phyloP scores from a whole-genome alignment of 306 rosid genomes.

The Quillaja saponaria region DNA sequence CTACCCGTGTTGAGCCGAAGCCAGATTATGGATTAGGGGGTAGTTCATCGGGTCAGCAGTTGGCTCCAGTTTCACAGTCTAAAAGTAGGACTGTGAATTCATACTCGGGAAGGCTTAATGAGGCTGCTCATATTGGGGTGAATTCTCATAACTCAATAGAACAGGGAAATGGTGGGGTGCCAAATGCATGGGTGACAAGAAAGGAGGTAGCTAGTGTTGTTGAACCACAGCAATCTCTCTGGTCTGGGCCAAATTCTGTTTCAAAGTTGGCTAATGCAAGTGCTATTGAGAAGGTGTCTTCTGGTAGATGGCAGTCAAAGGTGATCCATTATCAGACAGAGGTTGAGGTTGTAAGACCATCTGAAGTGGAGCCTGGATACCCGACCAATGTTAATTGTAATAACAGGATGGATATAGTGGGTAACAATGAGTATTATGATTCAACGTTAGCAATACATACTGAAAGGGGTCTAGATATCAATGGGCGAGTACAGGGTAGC shows the following conservation, averaged over 20 bases:
- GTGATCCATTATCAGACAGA: slow-evolving; percentile 57
- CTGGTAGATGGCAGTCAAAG: slow-evolving; percentile 96
- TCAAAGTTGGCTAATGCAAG: slow-evolving; percentile 88
- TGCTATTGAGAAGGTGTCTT: slow-evolving; percentile 89
- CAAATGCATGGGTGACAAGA: slow-evolving; percentile 78
- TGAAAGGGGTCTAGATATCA: slow-evolving; percentile 53
- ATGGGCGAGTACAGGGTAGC: slow-evolving; percentile 47
- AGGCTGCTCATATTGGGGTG: slow-evolving; percentile 34
- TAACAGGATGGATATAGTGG: slow-evolving; percentile 42
- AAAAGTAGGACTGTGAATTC: slow-evolving; percentile 47
- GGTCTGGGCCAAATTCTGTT: slow-evolving; percentile 73
- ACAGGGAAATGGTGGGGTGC: slow-evolving; percentile 50
- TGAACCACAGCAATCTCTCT: slow-evolving; percentile 56
- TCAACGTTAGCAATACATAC: slow-evolving; percentile 53
- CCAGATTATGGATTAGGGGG: slow-evolving; percentile 53
- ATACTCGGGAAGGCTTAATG: slow-evolving; percentile 59
- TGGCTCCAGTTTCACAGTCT: slow-evolving; percentile 47
- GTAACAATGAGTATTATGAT: slow-evolving; percentile 57
- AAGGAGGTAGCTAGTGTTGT: slow-evolving; percentile 62
- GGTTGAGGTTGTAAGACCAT: slow-evolving; percentile 49
- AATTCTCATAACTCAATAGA: slow-evolving; percentile 55
- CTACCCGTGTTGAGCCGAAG: slow-evolving; percentile 53
- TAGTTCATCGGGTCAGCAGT: slow-evolving; percentile 54
- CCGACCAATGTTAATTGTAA: slow-evolving; percentile 39
- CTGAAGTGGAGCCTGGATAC: slow-evolving; percentile 46